phyloP scores from a whole-genome alignment of 2,329 filamentous ascomycete genomes.

The Cordyceps tenuipes region DNA sequence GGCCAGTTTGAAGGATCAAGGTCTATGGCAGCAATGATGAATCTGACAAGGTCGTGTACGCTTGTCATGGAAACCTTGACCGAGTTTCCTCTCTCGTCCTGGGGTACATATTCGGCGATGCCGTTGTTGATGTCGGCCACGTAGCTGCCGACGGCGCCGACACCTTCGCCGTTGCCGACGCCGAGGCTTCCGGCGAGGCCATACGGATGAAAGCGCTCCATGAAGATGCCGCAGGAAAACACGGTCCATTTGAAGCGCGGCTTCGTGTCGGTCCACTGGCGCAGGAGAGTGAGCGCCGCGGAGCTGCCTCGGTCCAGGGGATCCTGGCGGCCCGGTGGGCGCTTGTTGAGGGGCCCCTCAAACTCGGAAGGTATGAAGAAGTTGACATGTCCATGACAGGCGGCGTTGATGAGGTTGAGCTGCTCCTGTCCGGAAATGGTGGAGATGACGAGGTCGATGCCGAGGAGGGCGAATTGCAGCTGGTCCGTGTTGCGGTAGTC shows the following conservation, averaged over 20 bases:
- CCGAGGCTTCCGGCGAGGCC: constrained; percentile 42
- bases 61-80: constrained; percentile 60
- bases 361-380: constrained; percentile 71
- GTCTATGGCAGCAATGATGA: constrained; percentile 61
- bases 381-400: constrained; percentile 53
- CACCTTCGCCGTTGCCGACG: constrained; percentile 50
- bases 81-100: constrained; percentile 38
- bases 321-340: constrained; percentile 40
- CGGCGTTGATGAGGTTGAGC: constrained; percentile 64
- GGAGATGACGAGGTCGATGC: constrained; percentile 67
- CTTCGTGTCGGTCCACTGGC: constrained; percentile 38
- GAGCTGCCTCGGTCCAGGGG: constrained; percentile 53
- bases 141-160: constrained; percentile 53
- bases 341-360: constrained; percentile 52
- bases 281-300: constrained; percentile 47
- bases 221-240: constrained; percentile 68
- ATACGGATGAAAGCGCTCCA: constrained; percentile 63
- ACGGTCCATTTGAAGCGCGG: constrained; percentile 55
- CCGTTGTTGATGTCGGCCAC: constrained; percentile 53
- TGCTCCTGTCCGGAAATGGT: constrained; percentile 61
- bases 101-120: constrained; percentile 52
- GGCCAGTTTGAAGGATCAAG: constrained; percentile 55
- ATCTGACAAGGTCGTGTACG: constrained; percentile 60
- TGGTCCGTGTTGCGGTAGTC: constrained; percentile 53
- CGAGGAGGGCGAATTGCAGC: constrained; percentile 58